Evolutionary conservation across 2,329 filamentous ascomycete species (phyloP).

Genomic region (Ascochyta viciae-villosae): DNA sequence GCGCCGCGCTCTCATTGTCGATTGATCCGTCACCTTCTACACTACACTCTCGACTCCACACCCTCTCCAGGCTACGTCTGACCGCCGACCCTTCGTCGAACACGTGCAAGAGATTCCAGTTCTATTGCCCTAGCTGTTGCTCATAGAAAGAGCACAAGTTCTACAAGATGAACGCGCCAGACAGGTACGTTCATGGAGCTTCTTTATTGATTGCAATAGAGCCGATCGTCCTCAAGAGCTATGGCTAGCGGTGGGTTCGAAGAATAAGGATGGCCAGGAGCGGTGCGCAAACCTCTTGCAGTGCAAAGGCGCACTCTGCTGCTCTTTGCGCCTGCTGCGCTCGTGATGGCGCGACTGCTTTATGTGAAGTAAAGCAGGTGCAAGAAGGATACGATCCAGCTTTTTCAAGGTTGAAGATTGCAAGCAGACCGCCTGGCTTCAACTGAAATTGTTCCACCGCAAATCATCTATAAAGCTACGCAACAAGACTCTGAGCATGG

Average conservation of each 20-base stretch:
- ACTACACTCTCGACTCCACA: background rate
- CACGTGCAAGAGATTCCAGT: slow-evolving; percentile 3
- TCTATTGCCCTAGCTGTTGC: background rate
- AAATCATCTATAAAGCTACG: background rate
- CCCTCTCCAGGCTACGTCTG: background rate
- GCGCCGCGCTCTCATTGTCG: slow-evolving; percentile 3
- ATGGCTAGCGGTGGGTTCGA: background rate
- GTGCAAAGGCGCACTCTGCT: background rate
- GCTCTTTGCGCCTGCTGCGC: background rate
- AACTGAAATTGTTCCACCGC: background rate
- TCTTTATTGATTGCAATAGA: background rate
- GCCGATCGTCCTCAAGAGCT: background rate
- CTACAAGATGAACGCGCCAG: slow-evolving; percentile 48
- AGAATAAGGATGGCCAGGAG: background rate
- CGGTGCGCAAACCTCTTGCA: background rate
- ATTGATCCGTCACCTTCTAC: background rate
- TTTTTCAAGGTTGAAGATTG: background rate
- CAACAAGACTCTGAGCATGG: slow-evolving; percentile 1
- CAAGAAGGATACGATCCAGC: no score
- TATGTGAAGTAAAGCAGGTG: background rate
- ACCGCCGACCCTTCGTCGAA: background rate
- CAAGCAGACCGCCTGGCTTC: no score
- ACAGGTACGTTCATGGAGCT: slow-evolving; percentile 36
- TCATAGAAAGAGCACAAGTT: slow-evolving; percentile 9
- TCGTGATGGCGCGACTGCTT: background rate